Percentiles rank a stretch among this genome's conserved stretches.
Evolutionary conservation across 352 stramenopile species (phyloP).

Genomic region (Globisporangium paddicum): DNA sequence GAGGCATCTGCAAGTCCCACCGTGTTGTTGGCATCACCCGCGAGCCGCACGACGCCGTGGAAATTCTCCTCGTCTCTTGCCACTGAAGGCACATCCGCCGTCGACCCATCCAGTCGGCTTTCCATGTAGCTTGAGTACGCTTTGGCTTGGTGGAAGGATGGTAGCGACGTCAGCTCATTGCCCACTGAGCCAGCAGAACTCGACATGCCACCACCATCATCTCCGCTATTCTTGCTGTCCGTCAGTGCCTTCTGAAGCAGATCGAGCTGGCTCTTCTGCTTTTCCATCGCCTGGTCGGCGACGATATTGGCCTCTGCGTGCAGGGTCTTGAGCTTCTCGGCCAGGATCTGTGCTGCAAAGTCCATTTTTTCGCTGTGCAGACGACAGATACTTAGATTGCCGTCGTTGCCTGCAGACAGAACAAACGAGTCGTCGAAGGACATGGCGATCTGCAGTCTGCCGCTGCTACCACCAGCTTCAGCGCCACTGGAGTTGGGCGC

Average conservation of each 20-base stretch:
- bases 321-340: conserved; percentile 29
- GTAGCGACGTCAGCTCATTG: conserved; percentile 54
- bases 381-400: conserved; percentile 67
- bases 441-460: conserved; percentile 31
- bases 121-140: conserved; percentile 73
- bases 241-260: conserved; percentile 40
- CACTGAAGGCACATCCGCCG: conserved; percentile 3
- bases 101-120: conserved; percentile 19
- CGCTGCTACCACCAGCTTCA: background rate
- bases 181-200: background rate
- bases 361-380: conserved; percentile 56
- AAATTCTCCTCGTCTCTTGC: conserved; percentile 53
- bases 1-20: conserved; percentile 21
- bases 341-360: conserved; percentile 29
- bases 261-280: conserved; percentile 43
- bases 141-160: conserved; percentile 64
- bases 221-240: conserved; percentile 41
- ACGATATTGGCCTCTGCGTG: conserved; percentile 42
- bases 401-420: conserved; percentile 63
- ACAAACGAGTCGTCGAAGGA: conserved; percentile 87
- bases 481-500: background rate
- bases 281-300: conserved; percentile 50
- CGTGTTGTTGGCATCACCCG: conserved; percentile 31
- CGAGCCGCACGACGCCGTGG: conserved; percentile 41
- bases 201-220: conserved; percentile 21